These are phyloP conservation scores for Cystoisospora suis DNA, from an alignment of 169 alveolate species.

Conservation along the genomic window DNA sequence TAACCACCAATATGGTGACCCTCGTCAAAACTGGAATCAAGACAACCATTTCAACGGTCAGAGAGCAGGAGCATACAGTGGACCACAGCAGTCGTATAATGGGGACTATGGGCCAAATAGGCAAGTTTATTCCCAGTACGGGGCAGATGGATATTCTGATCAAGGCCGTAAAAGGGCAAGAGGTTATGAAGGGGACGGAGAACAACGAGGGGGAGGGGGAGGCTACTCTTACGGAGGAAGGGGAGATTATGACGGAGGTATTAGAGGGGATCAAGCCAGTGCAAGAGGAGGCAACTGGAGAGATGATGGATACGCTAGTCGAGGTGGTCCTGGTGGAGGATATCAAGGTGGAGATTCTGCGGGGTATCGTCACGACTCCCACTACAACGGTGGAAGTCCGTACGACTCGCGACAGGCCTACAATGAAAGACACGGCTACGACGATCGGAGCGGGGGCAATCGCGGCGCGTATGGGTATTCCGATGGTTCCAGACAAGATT, in stretches of 20 bases:
- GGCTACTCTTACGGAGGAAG: slow-evolving; percentile 36
- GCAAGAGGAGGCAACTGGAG: neutral
- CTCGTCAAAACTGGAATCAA: too few species aligned
- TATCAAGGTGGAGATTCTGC: neutral
- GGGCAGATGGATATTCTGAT: neutral
- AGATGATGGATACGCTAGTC: neutral
- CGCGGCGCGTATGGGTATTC: neutral
- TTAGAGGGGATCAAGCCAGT: neutral
- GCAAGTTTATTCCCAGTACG: too few species aligned
- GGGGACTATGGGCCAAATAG: too few species aligned
- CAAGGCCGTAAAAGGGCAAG: slow-evolving; percentile 1
- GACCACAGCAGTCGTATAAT: too few species aligned
- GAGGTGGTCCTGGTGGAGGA: too few species aligned
- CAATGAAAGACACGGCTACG: slow-evolving; percentile 1
- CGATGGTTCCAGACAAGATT: neutral
- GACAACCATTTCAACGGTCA: too few species aligned
- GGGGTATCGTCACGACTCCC: slow-evolving; percentile 17
- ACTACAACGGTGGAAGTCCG: neutral
- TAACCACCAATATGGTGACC: too few species aligned
- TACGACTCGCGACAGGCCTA: neutral
- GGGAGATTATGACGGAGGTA: slow-evolving; percentile 31
- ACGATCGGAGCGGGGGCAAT: neutral
- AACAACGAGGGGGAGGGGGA: neutral
- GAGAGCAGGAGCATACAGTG: too few species aligned
- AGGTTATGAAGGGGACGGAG: slow-evolving; percentile 20